Conservation (phyloP, 768 basidiomycete species). For the Nidularia pulvinata region DNA sequence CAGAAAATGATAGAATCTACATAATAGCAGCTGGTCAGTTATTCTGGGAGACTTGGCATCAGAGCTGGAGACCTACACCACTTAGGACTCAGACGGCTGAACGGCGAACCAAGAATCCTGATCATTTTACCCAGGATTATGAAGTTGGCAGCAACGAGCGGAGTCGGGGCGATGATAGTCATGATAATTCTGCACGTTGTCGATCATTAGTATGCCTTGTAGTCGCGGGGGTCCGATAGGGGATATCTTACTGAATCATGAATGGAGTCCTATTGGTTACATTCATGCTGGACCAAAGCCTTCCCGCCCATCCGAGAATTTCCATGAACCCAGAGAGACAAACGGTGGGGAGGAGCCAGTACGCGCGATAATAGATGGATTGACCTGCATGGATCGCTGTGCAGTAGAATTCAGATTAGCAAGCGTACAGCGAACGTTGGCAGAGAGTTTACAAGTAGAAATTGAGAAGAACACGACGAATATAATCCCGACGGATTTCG, state of each 20-base stretch:
- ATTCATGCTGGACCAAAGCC: conserved; percentile 14
- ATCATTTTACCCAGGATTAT: conserved; percentile 53
- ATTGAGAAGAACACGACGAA: conserved; percentile 37
- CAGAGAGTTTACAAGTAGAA: conserved; percentile 20
- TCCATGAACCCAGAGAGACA: conserved; percentile 17
- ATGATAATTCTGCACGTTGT: conserved; percentile 34
- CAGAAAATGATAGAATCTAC: conserved; percentile 43
- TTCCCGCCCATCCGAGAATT: conserved; percentile 15
- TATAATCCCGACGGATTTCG: conserved; percentile 28
- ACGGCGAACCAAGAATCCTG: conserved; percentile 35
- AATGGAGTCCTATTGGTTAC: conserved; percentile 10
- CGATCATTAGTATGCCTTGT: background rate
- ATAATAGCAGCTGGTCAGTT: background rate
- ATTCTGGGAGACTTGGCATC: background rate
- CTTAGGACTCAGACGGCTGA: conserved; percentile 42
- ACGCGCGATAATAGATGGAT: conserved; percentile 12
- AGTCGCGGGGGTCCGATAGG: background rate
- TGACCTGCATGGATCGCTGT: conserved; percentile 13
- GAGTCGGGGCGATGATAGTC: conserved; percentile 58
- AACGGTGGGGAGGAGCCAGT: conserved; percentile 18
- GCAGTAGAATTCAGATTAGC: background rate
- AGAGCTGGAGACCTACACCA: conserved; percentile 29
- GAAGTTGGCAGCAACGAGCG: conserved; percentile 62
- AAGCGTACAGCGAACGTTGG: background rate
- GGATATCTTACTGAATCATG: conserved; percentile 12